Evolutionary conservation across 192 early-diverging fungal species (phyloP).

Genomic region (Coemansia sp.): DNA sequence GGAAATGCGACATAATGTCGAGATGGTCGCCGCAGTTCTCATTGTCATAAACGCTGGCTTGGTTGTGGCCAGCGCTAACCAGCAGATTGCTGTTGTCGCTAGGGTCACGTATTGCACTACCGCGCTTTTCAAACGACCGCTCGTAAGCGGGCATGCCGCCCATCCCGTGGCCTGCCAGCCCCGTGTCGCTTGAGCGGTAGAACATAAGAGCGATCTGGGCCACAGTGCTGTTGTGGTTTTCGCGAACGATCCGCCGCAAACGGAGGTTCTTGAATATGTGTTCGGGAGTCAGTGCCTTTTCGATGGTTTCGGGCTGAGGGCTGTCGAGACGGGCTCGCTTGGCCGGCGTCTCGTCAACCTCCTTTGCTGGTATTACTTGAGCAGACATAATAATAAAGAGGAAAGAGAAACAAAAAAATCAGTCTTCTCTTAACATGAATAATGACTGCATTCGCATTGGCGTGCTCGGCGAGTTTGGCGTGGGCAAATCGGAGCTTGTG

Average conservation of each 20-base stretch:
- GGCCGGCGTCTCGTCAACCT: conserved; percentile 20
- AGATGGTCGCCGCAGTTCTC: conserved; percentile 91
- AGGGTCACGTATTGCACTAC: conserved; percentile 61
- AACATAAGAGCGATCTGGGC: conserved; percentile 74
- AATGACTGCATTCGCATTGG: conserved; percentile 39
- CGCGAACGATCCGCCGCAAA: conserved; percentile 82
- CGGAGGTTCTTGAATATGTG: conserved; percentile 71
- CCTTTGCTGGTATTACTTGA: not conserved
- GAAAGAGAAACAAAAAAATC: not conserved
- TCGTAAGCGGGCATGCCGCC: conserved; percentile 57
- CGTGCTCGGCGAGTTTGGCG: conserved; percentile 35
- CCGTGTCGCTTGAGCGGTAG: conserved; percentile 53
- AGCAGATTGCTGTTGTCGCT: conserved; percentile 72
- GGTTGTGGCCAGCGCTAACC: conserved; percentile 65
- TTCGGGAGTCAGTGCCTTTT: conserved; percentile 50
- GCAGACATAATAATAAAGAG: conserved; percentile 4
- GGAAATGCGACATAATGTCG: conserved; percentile 91
- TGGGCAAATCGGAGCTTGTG: conserved; percentile 45
- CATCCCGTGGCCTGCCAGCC: conserved; percentile 30
- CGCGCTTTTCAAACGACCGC: conserved; percentile 66
- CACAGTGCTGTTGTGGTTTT: conserved; percentile 80
- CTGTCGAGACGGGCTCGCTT: conserved; percentile 43
- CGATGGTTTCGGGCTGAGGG: conserved; percentile 11
- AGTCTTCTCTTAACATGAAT: conserved; percentile 24
- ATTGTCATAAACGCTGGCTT: conserved; percentile 88